phyloP scores from a whole-genome alignment of 2,329 filamentous ascomycete species.

The Emergomyces pasteurianus region DNA sequence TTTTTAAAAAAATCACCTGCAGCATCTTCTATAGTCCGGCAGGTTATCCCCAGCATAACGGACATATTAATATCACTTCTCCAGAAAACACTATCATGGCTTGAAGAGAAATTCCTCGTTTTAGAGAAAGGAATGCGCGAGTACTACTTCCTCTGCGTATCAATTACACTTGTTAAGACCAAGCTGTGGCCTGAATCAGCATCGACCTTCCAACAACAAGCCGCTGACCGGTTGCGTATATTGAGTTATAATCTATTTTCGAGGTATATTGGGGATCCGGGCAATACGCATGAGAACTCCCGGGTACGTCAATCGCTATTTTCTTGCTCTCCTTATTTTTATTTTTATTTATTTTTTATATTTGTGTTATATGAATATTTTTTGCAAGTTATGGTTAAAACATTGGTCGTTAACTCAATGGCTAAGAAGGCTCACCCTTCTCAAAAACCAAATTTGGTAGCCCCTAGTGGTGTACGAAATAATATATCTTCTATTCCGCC shows the following conservation, averaged over 20 bases:
- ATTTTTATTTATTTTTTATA: neutral
- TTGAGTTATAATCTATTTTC: constrained; percentile 26
- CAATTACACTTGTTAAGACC: constrained; percentile 12
- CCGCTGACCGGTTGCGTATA: constrained; percentile 24
- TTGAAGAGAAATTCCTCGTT: constrained; percentile 12
- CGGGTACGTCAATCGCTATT: constrained; percentile 1
- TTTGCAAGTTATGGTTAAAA: neutral
- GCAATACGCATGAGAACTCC: neutral
- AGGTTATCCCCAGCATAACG: constrained; percentile 6
- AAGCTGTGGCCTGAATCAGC: constrained; percentile 8
- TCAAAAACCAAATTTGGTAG: neutral
- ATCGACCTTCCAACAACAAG: constrained; percentile 12
- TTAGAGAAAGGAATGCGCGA: constrained; percentile 14
- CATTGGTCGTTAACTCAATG: neutral
- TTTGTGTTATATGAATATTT: neutral
- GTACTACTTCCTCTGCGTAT: constrained; percentile 12
- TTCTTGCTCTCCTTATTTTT: neutral
- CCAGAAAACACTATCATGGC: constrained; percentile 11
- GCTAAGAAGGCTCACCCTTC: neutral
- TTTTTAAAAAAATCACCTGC: neutral
- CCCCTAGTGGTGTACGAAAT: neutral
- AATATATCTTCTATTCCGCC: neutral
- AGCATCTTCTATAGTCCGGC: constrained; percentile 10
- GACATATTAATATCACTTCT: constrained; percentile 9
- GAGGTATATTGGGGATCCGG: constrained; percentile 14